Conservation (phyloP, 441 rosid genomes). For the Corymbia citriodora region DNA sequence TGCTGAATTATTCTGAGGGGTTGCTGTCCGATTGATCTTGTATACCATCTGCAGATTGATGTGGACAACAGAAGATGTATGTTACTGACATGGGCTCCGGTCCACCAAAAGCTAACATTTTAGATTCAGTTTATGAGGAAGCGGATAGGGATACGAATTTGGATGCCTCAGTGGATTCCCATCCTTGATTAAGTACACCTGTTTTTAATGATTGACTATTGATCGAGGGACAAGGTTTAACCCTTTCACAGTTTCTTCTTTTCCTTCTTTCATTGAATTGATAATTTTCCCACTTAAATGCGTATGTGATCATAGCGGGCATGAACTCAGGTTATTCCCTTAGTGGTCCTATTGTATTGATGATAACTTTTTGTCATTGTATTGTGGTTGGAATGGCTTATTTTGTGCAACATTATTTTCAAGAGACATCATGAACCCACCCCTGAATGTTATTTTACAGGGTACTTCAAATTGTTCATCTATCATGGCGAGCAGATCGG, state of each 20-base stretch:
- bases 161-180: neutral
- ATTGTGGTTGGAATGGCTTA: neutral
- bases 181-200: neutral
- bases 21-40: neutral
- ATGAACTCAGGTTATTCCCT: neutral
- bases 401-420: neutral
- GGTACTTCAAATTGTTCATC: constrained; percentile 29
- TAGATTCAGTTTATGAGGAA: neutral
- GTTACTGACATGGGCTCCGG: neutral
- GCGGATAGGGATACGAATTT: neutral
- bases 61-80: neutral
- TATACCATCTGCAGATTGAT: neutral
- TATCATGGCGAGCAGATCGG: constrained; percentile 19
- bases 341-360: neutral
- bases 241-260: neutral
- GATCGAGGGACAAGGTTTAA: neutral
- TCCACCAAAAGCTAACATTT: neutral
- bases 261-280: neutral
- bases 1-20: neutral
- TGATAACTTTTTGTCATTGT: neutral
- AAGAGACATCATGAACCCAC: constrained; percentile 13
- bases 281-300: neutral
- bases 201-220: neutral
- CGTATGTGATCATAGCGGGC: neutral
- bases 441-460: constrained; percentile 32